These are phyloP conservation scores for Torulaspora quercuum DNA, from an alignment of 805 yeast species.

Conservation along the genomic window DNA sequence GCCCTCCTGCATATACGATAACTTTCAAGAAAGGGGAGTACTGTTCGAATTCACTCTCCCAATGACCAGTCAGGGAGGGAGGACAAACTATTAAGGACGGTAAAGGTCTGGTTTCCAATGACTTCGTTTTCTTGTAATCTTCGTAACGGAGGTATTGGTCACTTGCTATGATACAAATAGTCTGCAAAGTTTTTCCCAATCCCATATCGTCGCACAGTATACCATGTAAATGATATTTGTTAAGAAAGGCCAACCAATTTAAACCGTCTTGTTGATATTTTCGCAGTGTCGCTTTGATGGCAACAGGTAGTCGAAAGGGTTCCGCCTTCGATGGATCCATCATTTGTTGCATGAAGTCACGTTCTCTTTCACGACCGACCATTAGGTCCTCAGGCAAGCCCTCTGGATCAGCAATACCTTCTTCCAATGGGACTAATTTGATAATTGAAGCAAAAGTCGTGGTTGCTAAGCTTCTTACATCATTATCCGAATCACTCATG, in stretches of 20 bases:
- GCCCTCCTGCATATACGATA: slow-evolving; percentile 91
- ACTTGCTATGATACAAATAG: slow-evolving; percentile 94
- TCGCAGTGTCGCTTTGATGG: slow-evolving; percentile 87
- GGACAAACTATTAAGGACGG: slow-evolving; percentile 93
- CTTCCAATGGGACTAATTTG: slow-evolving; percentile 92
- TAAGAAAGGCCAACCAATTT: slow-evolving; percentile 94
- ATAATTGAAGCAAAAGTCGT: slow-evolving; percentile 95
- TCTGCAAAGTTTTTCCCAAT: slow-evolving; percentile 92
- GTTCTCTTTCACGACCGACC: slow-evolving; percentile 86
- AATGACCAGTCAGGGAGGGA: slow-evolving; percentile 96
- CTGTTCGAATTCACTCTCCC: slow-evolving; percentile 92
- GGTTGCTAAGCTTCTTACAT: slow-evolving; percentile 86
- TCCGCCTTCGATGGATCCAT: slow-evolving; percentile 92
- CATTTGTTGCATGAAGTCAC: slow-evolving; percentile 95
- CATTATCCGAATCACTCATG: slow-evolving; percentile 92
- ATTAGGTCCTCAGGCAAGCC: slow-evolving; percentile 82
- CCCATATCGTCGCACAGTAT: slow-evolving; percentile 99
- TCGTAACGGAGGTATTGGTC: slow-evolving; percentile 86
- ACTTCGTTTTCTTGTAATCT: slow-evolving; percentile 54
- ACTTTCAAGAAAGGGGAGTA: slow-evolving; percentile 85
- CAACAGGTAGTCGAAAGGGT: slow-evolving; percentile 83
- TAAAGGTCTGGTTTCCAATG: slow-evolving; percentile 64
- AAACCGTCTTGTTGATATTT: slow-evolving; percentile 98
- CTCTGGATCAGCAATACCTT: slow-evolving; percentile 93
- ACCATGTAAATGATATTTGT: slow-evolving; percentile 93